These are phyloP conservation scores for Myotisia sp. DNA, from an alignment of 2,329 filamentous ascomycete species.

Conservation along the genomic window DNA sequence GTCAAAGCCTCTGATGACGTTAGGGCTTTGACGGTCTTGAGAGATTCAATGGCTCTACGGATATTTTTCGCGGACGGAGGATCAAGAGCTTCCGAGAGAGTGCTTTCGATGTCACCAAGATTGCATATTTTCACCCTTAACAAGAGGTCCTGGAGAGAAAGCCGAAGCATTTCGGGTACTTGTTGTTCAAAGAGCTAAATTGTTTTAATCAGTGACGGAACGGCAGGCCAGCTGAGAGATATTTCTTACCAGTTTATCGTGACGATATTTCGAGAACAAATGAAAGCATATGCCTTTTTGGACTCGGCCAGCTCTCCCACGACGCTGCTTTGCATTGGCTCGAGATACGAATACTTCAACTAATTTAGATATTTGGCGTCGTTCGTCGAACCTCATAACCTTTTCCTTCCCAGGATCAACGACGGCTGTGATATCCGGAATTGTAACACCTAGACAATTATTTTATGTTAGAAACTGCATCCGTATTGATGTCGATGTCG, in stretches of 20 bases:
- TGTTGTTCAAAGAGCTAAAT: constrained; percentile 71
- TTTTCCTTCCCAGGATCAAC: constrained; percentile 95
- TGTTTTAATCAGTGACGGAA: not conserved
- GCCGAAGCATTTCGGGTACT: constrained; percentile 85
- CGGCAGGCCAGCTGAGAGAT: no score
- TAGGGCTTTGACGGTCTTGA: constrained; percentile 83
- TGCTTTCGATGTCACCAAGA: constrained; percentile 82
- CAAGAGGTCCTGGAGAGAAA: constrained; percentile 87
- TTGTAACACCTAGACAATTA: constrained; percentile 52
- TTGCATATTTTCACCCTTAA: constrained; percentile 97
- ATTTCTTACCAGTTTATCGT: constrained; percentile 53
- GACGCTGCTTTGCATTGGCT: constrained; percentile 88
- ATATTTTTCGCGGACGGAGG: constrained; percentile 87
- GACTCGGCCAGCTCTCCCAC: constrained; percentile 86
- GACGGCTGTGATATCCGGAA: constrained; percentile 92
- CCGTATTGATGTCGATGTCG: not conserved
- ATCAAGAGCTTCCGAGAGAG: constrained; percentile 73
- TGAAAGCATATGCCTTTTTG: constrained; percentile 93
- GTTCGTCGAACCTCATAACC: constrained; percentile 90
- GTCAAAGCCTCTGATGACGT: constrained; percentile 73
- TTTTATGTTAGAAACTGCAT: not conserved
- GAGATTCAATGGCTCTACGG: constrained; percentile 75
- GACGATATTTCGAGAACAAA: constrained; percentile 77
- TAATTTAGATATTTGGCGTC: constrained; percentile 74
- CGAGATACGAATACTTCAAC: constrained; percentile 91